Evolutionary conservation across 2,329 filamentous ascomycete genomes (phyloP), one percentile per base, ranked within the genome.

Genomic region (Colletotrichum gloeosporioides): DNA sequence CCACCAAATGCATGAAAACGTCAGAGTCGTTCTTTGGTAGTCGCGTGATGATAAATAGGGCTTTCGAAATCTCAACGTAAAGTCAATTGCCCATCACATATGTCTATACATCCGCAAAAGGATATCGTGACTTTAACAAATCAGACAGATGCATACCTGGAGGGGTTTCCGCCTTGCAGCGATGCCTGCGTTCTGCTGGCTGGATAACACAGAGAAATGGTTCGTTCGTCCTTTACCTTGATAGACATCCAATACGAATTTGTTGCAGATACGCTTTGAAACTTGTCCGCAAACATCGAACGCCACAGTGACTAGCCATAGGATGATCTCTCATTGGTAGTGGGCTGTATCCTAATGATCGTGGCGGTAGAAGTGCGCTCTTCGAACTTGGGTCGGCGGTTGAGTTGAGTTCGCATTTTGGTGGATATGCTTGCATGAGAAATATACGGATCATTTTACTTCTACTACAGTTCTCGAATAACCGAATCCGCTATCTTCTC

Each of bases 401-500:
- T 6, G 6, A 22, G 13, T 49, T 22, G 44, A n/a, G 44, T 12
- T n/a, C 10, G 10, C 18, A 49, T 49, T 22, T 22, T 49, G 44
- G 18, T n/a, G 44, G n/a, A 13, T 8, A 49, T 22, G 18, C 18
- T 49, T 49, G 44, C 44, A 49, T 22, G n/a, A n/a, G n/a, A 49
- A n/a, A 12, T 12, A 49, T 22, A 0, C n/a, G 9, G 44, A 22
- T 49, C 9, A 49, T 49, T 13, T 22, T 3, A 13, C 4, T 34
- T 49, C 4, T 6, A 27, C 2, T 59, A 18, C 29, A 62, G 1
- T 8, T 29, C 69, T 76, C 78, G 29, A 32, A 77, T 57, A 69
- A 80, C 71, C 27, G 73, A 29, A 34, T 79, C 57, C 32, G 80
- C 78, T 77, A 82, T 79, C 74, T 81, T 82, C 55, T 82, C 80